Conservation (phyloP, 192 early-diverging fungal genomes). For the Backusella morwellensis region DNA sequence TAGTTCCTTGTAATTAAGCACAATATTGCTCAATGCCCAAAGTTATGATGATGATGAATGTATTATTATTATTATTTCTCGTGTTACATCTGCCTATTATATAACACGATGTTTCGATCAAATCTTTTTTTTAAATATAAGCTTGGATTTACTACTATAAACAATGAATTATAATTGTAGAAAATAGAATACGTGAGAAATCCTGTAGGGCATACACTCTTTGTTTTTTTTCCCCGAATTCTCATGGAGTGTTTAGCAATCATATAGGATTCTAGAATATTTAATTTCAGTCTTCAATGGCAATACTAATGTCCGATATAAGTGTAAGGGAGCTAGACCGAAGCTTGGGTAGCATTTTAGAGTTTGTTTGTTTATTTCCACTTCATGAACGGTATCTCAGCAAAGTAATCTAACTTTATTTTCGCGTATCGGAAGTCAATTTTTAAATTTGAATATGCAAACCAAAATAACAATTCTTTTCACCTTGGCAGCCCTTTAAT, state of each 20-base stretch:
- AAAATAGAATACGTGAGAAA: not conserved
- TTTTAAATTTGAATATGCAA: not conserved
- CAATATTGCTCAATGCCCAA: no score
- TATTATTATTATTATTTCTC: not conserved
- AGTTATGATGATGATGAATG: not conserved
- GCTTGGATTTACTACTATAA: not conserved
- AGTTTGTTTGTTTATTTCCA: not conserved
- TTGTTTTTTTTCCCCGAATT: not conserved
- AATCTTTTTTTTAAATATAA: not conserved
- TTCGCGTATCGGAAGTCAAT: not conserved
- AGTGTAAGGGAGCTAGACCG: not conserved
- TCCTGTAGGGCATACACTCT: not conserved
- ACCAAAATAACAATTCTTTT: not conserved
- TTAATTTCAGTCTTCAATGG: not conserved
- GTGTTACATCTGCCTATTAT: not conserved
- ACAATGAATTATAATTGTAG: not conserved
- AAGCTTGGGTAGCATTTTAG: not conserved
- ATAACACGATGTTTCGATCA: not conserved
- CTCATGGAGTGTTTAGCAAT: not conserved
- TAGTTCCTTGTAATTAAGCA: no score
- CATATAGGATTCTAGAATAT: not conserved
- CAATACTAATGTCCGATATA: not conserved
- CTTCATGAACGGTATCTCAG: not conserved
- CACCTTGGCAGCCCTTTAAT: not conserved
- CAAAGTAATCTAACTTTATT: not conserved